These are phyloP conservation scores for Maudiozyma barnettii DNA, from an alignment of 805 yeast species.

Conservation along the genomic window DNA sequence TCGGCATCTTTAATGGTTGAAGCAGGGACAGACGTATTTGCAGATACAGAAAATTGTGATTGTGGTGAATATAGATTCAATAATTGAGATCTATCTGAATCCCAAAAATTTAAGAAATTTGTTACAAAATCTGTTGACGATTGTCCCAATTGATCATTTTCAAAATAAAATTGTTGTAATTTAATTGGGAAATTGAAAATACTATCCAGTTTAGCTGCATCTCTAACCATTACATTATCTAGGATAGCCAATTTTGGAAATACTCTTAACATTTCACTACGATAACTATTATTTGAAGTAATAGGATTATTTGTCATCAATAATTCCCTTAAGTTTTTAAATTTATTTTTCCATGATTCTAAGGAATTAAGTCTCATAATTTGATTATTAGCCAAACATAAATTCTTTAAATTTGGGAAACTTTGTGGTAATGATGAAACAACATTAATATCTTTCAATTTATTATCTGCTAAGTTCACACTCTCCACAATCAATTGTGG, in stretches of 20 bases:
- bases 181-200: conserved; percentile 49
- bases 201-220: conserved; percentile 48
- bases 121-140: conserved; percentile 70
- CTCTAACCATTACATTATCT: conserved; percentile 71
- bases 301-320: conserved; percentile 75
- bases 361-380: conserved; percentile 49
- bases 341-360: conserved; percentile 70
- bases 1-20: conserved; percentile 28
- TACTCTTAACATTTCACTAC: conserved; percentile 50
- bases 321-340: conserved; percentile 63
- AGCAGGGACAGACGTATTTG: conserved; percentile 61
- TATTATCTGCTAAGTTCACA: conserved; percentile 60
- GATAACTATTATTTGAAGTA: conserved; percentile 37
- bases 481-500: conserved; percentile 44
- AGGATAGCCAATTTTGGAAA: conserved; percentile 77
- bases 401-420: conserved; percentile 67
- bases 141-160: conserved; percentile 57
- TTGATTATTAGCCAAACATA: conserved; percentile 71
- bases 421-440: conserved; percentile 59
- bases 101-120: conserved; percentile 75
- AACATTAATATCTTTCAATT: conserved; percentile 48
- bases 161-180: conserved; percentile 66
- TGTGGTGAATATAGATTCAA: conserved; percentile 66
- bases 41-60: conserved; percentile 76
- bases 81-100: conserved; percentile 60